Base-by-base conservation (phyloP, 257 asterid species). In the Solanum habrochaites region DNA sequence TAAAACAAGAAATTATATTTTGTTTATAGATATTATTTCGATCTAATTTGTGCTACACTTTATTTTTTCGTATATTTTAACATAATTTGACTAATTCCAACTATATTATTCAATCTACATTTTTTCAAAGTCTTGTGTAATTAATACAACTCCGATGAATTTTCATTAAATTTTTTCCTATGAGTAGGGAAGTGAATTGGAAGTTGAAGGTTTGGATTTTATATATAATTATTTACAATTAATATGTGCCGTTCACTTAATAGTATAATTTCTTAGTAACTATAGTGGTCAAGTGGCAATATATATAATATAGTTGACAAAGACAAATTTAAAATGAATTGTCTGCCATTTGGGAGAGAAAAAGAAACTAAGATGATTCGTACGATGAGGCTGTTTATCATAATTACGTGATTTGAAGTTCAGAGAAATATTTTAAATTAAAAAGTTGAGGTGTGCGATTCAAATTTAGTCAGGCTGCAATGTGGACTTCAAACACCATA, bases 401-500 rank as follows among this genome's bases (percentile, higher is more conserved):
- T n/a, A n/a, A n/a, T n/a, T n/a, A n/a, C n/a, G n/a, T n/a, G n/a
- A n/a, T n/a, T n/a, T n/a, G n/a, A n/a, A n/a, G n/a, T n/a, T n/a
- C n/a, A n/a, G n/a, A n/a, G n/a, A n/a, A n/a, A n/a, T n/a, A n/a
- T n/a, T n/a, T n/a, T n/a, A n/a, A n/a, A n/a, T n/a, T n/a, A n/a
- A n/a, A n/a, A n/a, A n/a, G n/a, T n/a, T n/a, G n/a, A n/a, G n/a
- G n/a, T n/a, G n/a, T n/a, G 11, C 3, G n/a, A 18, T 56, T 6
- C 1, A 0, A 18, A 56, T 56, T 56, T 56, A 56, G 10, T 7
- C 2, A 56, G 4, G 2, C 1, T 52, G 0, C 1, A 18, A 52
- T 52, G 11, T 52, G 4, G 2, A 7, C 0, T 52, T 0, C 11
- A 10, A 56, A 7, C 4, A 56, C 2, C 1, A 18, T 0, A 7